Evolutionary conservation across 108 stramenopile species (phyloP), one percentile per base, ranked within the genome.

Genomic region (Cyclotella sp.): DNA sequence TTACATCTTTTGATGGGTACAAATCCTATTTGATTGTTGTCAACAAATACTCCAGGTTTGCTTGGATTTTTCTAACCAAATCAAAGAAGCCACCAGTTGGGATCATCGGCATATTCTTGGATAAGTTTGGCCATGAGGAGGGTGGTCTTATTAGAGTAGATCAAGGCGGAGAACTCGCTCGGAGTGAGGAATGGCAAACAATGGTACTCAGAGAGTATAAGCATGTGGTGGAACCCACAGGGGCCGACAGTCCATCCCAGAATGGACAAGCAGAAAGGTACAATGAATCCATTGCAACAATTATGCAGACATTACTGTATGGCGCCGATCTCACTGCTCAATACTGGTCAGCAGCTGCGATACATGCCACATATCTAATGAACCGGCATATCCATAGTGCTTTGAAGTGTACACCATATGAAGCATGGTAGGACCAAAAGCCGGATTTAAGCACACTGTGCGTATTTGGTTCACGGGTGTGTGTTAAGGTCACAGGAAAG

Each of bases 221-320:
- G 6, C 43, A 63, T 19, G 11, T 9, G 7, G 63, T 63, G 4
- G 63, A 63, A 43, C 43, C 63, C 7, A 63, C 63, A 7, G 63
- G 63, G 9, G 63, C 63, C 11, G 63, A 63, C 21, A 63, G 63
- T n/a, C n/a, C n/a, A n/a, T n/a, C n/a, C n/a, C n/a, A n/a, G n/a
- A n/a, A n/a, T n/a, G n/a, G n/a, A n/a, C 63, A 63, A 44, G 40
- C 28, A 3, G 40, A 44, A 22, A 41, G 42, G 5, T 63, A 43
- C 42, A 44, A 63, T n/a, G 19, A 43, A 19, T 43, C 63, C 24
- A 9, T 59, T 7, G 58, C 13, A 6, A 59, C 58, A 7, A 59
- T 29, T 7, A 15, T 59, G 27, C 22, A 29, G 8, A 59, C 58
- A 28, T 29, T 59, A 8, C 16, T 59, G 28, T 59, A 59, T 29